phyloP scores from a whole-genome alignment of 1,139 yeast genomes.

The Diutina scorzettiae region DNA sequence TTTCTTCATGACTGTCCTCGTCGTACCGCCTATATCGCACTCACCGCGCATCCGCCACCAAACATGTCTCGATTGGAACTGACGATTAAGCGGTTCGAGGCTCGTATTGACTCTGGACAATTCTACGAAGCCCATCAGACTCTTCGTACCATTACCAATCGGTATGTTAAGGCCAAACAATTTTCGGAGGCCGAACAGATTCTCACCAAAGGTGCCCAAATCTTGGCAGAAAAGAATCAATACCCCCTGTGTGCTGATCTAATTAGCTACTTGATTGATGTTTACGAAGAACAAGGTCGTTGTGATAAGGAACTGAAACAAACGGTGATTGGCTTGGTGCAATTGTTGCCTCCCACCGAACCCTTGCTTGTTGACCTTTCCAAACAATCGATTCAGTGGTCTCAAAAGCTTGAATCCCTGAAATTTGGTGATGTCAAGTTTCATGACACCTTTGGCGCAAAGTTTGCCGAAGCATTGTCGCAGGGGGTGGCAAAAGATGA shows the following conservation, averaged over 20 bases:
- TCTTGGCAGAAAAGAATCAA: slow-evolving; percentile 56
- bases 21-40: background rate
- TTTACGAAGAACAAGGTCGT: slow-evolving; percentile 41
- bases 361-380: slow-evolving; percentile 57
- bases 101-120: slow-evolving; percentile 61
- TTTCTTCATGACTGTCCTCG: too few species aligned
- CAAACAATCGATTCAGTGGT: slow-evolving; percentile 56
- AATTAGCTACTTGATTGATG: slow-evolving; percentile 58
- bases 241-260: slow-evolving; percentile 76
- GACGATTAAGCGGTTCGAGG: slow-evolving; percentile 54
- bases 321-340: slow-evolving; percentile 29
- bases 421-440: slow-evolving; percentile 67
- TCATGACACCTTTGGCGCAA: slow-evolving; percentile 63
- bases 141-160: slow-evolving; percentile 72
- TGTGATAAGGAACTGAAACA: slow-evolving; percentile 24
- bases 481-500: slow-evolving; percentile 17
- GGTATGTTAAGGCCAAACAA: slow-evolving; percentile 62
- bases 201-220: slow-evolving; percentile 56
- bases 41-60: background rate
- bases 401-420: slow-evolving; percentile 31
- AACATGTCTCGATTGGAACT: slow-evolving; percentile 15
- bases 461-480: slow-evolving; percentile 29
- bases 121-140: slow-evolving; percentile 95
- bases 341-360: slow-evolving; percentile 48
- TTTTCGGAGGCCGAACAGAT: slow-evolving; percentile 63